These are phyloP conservation scores for Darksidea phi DNA, from an alignment of 495 filamentous ascomycete species.

Conservation along the genomic window DNA sequence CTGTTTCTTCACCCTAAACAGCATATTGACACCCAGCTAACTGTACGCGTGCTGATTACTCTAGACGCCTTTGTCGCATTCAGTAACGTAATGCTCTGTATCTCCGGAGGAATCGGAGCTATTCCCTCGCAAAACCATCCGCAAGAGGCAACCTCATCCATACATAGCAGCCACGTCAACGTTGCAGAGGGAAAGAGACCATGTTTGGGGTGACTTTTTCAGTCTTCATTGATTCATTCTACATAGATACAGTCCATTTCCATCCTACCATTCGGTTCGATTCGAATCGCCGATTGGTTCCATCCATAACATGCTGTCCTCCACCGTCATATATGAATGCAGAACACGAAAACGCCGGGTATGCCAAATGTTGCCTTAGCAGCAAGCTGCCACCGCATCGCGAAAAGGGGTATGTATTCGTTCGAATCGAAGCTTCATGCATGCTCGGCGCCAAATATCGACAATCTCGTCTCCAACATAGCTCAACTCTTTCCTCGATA, in stretches of 20 bases:
- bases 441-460: background rate
- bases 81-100: too few species aligned
- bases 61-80: too few species aligned
- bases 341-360: background rate
- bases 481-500: background rate
- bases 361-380: background rate
- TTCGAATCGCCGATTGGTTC: background rate
- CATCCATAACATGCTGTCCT: constrained; percentile 1
- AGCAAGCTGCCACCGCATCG: background rate
- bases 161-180: background rate
- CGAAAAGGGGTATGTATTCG: constrained; percentile 11
- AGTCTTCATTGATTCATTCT: constrained; percentile 8
- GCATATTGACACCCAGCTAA: too few species aligned
- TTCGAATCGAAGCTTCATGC: background rate
- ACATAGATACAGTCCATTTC: constrained; percentile 11
- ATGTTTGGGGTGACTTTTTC: background rate
- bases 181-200: background rate
- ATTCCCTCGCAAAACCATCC: too few species aligned
- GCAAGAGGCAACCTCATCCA: too few species aligned
- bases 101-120: too few species aligned
- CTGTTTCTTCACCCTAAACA: too few species aligned
- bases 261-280: background rate
- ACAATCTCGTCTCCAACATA: background rate
- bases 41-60: too few species aligned
- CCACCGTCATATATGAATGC: background rate